Evolutionary conservation across 306 rosid genomes (phyloP), one percentile per base, ranked within the genome.

Genomic region (Sindora glabra): DNA sequence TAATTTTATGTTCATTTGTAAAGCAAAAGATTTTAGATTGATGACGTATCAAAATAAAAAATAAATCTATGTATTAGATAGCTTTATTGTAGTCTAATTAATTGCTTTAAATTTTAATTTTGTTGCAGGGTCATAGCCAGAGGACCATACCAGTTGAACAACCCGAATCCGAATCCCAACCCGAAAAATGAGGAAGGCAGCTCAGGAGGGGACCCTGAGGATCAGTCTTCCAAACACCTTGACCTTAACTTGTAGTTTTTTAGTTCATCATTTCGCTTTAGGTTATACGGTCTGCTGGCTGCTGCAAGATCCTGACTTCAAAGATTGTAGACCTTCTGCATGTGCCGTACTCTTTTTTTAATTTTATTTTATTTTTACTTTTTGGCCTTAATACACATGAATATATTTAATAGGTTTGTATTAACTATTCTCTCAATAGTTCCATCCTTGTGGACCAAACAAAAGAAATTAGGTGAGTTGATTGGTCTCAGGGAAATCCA

Each of bases 61-160:
- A 27, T 18, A 17, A n/a, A 7, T 32, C 34, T 7, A 5, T 40
- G 26, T 14, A 18, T 33, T 10, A 30, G 32, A 13, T 26, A 14
- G 8, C 3, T 4, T 18, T 19, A 5, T 36, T 17, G 19, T 37
- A 44, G 18, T 10, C 11, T 1, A 10, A 21, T 26, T 26, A 34
- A 59, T 56, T 21, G 16, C 30, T 24, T 51, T 22, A 24, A 25
- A 13, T 5, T 36, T 26, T 2, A 29, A n/a, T n/a, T 22, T 59
- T 60, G 14, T 44, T 75, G 22, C 75, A 87, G 98, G 74, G 95
- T 78, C 8, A 65, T 70, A 24, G 79, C 89, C 1, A 78, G 68
- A 77, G 86, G 83, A 19, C 95, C 98, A 9, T 91, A 85, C 60
- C 91, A 79, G 67, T 40, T 86, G 67, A 73, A 75, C 59, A 52